Evolutionary conservation across 1,139 yeast genomes (phyloP).

Genomic region (Blastobotrys capitulatus): DNA sequence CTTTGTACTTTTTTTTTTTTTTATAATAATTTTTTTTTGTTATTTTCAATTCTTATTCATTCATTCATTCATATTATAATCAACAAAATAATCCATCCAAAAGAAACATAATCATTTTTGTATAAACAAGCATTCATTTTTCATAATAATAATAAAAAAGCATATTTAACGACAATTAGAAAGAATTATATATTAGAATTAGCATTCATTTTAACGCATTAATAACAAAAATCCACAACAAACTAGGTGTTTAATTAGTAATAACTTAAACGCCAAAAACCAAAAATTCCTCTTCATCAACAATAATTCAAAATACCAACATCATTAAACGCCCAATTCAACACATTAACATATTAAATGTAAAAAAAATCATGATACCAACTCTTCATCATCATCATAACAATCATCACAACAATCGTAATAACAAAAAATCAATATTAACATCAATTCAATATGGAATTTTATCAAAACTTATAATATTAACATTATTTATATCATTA

Average conservation of each 20-base stretch:
- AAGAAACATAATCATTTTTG: not conserved
- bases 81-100: not conserved
- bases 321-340: too few species aligned
- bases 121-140: not conserved
- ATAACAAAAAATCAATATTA: too few species aligned
- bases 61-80: not conserved
- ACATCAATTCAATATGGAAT: not conserved
- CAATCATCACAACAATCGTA: too few species aligned
- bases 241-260: too few species aligned
- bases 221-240: too few species aligned
- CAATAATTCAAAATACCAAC: too few species aligned
- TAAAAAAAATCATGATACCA: not conserved
- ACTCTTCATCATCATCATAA: too few species aligned
- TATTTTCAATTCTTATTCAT: not conserved
- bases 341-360: too few species aligned
- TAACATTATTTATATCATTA: not conserved
- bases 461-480: not conserved
- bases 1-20: constrained; percentile 4
- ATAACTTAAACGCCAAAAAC: not conserved
- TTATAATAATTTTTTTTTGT: not conserved
- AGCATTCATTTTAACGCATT: too few species aligned
- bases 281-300: too few species aligned
- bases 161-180: too few species aligned
- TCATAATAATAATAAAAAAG: not conserved
- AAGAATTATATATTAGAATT: too few species aligned